A percentile compares a stretch with the other conserved stretches of the same genome.
Evolutionary conservation across 495 filamentous ascomycete species (phyloP).

Genomic region (Astrothelium macrocarpum): DNA sequence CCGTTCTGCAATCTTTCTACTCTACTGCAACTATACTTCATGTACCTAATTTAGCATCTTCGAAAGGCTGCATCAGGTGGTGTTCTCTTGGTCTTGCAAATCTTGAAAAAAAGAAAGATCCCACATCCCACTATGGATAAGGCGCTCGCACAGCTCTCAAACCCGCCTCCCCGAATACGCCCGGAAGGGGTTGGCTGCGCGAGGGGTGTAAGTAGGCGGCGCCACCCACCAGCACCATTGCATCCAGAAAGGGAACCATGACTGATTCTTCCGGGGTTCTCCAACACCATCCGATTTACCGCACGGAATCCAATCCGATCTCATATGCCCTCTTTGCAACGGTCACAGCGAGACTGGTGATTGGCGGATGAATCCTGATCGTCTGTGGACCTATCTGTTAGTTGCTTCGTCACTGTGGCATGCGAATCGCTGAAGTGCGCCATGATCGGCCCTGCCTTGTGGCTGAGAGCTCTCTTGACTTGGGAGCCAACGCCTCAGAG

Average conservation of each 20-base stretch:
- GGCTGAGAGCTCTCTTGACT: background rate
- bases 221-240: conserved; percentile 2
- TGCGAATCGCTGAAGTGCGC: background rate
- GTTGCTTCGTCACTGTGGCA: background rate
- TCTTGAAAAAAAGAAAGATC: no score
- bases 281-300: background rate
- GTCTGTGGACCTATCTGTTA: background rate
- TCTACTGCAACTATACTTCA: no score
- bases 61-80: no score
- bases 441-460: background rate
- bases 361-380: background rate
- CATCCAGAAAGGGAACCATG: background rate
- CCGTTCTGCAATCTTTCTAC: no score
- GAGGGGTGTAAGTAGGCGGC: background rate
- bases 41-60: no score
- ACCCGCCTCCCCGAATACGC: no score
- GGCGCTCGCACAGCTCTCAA: no score
- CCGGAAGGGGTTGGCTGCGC: background rate
- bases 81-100: no score
- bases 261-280: background rate
- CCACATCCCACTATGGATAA: no score
- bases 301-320: conserved; percentile 4
- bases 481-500: background rate
- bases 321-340: background rate
- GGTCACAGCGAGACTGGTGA: background rate